Base-by-base conservation (phyloP, 306 rosid genomes). In the Inga oerstediana region DNA sequence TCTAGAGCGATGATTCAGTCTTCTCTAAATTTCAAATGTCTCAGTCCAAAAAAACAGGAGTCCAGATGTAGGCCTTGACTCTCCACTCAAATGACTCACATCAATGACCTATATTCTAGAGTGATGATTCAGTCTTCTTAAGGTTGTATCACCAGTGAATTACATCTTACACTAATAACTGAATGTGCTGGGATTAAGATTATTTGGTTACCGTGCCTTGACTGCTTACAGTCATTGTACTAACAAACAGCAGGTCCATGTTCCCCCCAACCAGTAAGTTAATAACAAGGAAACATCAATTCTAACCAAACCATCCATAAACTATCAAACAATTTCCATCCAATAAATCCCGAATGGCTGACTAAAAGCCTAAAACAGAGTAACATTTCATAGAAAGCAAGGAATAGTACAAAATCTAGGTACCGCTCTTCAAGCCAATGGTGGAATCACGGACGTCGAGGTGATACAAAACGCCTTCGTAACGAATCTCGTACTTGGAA, bases 401-500 rank as follows among this genome's bases (percentile, higher is more conserved):
- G 46, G n/a, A 24, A 45, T 24, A 72, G 56, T 45, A 16, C 43
- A 64, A 45, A 74, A 66, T 41, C 3, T 10, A 80, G 59, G 66
- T 39, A 91, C 97, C 97, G 65, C 86, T 82, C 79, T 84, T 84
- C 74, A 93, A 88, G 86, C 92, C 91, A 48, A 93, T 88, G 89
- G 90, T 89, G 72, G 93, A 90, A 84, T 86, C 90, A 0, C 84
- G 85, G 59, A 85, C 66, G 71, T 86, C 80, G 54, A 93, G 90
- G 78, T 56, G 45, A 78, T 81, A 87, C 22, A 91, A 89, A 67
- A 89, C 73, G 34, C 98, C 98, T 73, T 93, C 98, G 88, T 93
- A 91, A 61, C 97, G 92, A 81, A 93, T 87, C 71, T 93, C 98
- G 84, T 48, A 85, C 87, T 84, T 92, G 78, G 98, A 89, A 85